phyloP scores from a whole-genome alignment of 768 basidiomycete genomes.

The Lentinus tigrinus region DNA sequence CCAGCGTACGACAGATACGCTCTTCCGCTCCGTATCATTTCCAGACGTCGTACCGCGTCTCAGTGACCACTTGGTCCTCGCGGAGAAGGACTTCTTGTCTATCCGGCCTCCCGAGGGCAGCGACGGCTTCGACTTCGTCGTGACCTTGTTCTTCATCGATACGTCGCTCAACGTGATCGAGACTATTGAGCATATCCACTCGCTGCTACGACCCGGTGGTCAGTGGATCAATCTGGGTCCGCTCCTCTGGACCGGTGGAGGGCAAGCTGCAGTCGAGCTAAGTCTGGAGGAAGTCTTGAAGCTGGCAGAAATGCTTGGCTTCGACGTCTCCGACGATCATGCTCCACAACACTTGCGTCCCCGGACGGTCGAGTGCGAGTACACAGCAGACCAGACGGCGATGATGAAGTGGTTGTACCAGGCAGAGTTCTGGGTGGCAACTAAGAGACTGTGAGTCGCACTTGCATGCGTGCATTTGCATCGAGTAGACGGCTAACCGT shows the following conservation, averaged over 20 bases:
- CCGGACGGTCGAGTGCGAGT: constrained; percentile 59
- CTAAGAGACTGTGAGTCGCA: constrained; percentile 26
- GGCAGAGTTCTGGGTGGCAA: constrained; percentile 68
- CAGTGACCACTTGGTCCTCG: constrained; percentile 40
- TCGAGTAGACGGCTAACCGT: not conserved
- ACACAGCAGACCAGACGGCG: constrained; percentile 57
- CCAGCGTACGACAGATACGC: constrained; percentile 45
- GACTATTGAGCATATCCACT: constrained; percentile 53
- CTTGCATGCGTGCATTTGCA: too few relatives aligned
- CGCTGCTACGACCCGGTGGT: constrained; percentile 58
- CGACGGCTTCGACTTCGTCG: constrained; percentile 50
- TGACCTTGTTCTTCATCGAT: constrained; percentile 46
- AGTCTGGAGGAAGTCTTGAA: constrained; percentile 62
- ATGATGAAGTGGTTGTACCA: constrained; percentile 74
- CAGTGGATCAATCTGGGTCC: constrained; percentile 74
- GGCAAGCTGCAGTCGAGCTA: constrained; percentile 52
- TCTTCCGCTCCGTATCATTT: constrained; percentile 55
- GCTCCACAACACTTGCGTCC: constrained; percentile 15
- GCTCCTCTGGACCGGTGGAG: constrained; percentile 60
- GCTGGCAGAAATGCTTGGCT: constrained; percentile 55
- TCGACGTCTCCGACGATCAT: constrained; percentile 28
- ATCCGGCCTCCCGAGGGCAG: not conserved
- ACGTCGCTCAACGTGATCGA: constrained; percentile 36
- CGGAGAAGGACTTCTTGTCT: constrained; percentile 58
- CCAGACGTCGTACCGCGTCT: constrained; percentile 62